Base-by-base conservation (phyloP, 2,329 filamentous ascomycete species). In the Penicillium sp. region DNA sequence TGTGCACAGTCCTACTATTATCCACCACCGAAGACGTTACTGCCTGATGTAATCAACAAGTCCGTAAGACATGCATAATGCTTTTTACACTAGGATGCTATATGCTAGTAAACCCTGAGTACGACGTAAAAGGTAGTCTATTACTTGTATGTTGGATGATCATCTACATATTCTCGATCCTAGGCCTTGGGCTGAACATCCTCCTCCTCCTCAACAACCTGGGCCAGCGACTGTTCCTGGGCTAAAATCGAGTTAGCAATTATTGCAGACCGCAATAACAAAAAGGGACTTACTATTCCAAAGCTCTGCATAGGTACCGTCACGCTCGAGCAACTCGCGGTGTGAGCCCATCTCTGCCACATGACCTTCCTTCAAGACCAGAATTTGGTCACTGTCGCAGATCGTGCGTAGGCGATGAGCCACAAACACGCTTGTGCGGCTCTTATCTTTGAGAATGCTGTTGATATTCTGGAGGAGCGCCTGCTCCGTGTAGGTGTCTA, bases 401-500 rank as follows among this genome's bases (percentile, higher is more conserved):
- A 99, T 97, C 0, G 94, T 97, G 52, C 93, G 85, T 59, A 99
- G 78, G 19, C 94, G 85, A 75, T 97, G 94, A 7, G 94, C 94
- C 6, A 99, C 89, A 71, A 97, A 97, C 1, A 99, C 90, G 65
- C 92, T 97, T 0, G 94, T 97, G 56, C 93, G 85, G 3, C 81
- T 81, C 78, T 96, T 96, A 69, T 96, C 93, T 66, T 89, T 89
- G 53, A 97, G 79, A 53, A 97, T 94, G 64, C 88, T 88, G 74
- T 96, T 96, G 73, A 97, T 97, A 71, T 97, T 96, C 60, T 88
- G 83, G 79, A 97, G 87, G 49, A 97, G 81, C 1, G 90, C 89
- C 75, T 96, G 90, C 77, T 97, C 93, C 0, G 93, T 97, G 70
- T 96, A 90, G 0, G 93, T 96, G 72, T 97, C 93, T 35, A 97